Evolutionary conservation across 495 filamentous ascomycete genomes (phyloP).

Genomic region (Neurospora tetrasperma): DNA sequence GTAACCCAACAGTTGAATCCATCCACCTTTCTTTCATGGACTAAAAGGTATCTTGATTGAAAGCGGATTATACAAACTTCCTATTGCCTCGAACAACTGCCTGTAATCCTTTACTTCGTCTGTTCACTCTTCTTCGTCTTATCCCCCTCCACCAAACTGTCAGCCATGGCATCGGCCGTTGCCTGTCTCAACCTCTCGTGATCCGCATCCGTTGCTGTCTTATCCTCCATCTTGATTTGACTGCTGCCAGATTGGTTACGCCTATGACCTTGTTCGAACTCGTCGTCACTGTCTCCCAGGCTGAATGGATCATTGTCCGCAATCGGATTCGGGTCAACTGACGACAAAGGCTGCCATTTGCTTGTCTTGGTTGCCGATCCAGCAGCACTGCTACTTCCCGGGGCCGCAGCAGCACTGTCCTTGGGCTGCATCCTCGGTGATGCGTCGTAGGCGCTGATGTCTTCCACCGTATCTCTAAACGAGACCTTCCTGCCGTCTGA

Average conservation of each 20-base stretch:
- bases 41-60: not conserved
- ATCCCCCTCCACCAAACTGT: conserved; percentile 31
- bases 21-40: not conserved
- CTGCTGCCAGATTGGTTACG: conserved; percentile 18
- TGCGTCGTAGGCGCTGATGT: conserved; percentile 65
- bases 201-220: conserved; percentile 27
- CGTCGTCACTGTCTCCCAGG: conserved; percentile 90
- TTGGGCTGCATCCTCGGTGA: conserved; percentile 40
- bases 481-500: conserved; percentile 61
- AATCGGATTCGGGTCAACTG: conserved; percentile 77
- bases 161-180: conserved; percentile 55
- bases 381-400: conserved; percentile 15
- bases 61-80: not conserved
- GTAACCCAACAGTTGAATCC: not conserved
- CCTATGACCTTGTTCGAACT: conserved; percentile 49
- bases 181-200: conserved; percentile 60
- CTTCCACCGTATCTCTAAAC: conserved; percentile 65
- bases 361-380: conserved; percentile 48
- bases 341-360: conserved; percentile 94
- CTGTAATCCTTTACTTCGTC: not conserved
- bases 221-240: conserved; percentile 51
- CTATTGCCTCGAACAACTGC: not conserved
- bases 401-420: conserved; percentile 7
- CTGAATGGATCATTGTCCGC: conserved; percentile 93
- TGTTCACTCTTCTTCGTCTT: conserved; percentile 7